These are phyloP conservation scores for Alternaria burnsii DNA, from an alignment of 2,329 filamentous ascomycete species.

Conservation along the genomic window DNA sequence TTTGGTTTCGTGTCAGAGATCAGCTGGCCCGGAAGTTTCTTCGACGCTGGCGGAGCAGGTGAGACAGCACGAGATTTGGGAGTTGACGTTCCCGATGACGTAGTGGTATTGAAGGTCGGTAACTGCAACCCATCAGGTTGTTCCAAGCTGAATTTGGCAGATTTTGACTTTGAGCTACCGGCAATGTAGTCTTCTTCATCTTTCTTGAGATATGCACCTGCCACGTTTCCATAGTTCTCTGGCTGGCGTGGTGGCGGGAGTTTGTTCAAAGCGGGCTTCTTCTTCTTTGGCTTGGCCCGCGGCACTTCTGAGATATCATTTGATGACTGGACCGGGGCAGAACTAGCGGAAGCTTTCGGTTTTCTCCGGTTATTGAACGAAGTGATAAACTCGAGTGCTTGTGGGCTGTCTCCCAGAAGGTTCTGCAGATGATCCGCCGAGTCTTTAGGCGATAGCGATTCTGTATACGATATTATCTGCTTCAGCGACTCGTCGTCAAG, in stretches of 20 bases:
- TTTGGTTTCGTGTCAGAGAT: constrained; percentile 76
- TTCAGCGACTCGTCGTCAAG: constrained; percentile 84
- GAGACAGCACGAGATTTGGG: constrained; percentile 50
- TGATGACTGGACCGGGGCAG: constrained; percentile 24
- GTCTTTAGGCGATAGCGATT: constrained; percentile 76
- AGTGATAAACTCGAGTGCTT: constrained; percentile 75
- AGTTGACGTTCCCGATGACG: constrained; percentile 42
- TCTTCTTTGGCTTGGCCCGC: constrained; percentile 49
- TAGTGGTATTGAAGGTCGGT: constrained; percentile 33
- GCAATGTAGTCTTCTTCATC: constrained; percentile 78
- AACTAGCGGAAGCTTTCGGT: constrained; percentile 38
- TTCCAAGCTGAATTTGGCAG: constrained; percentile 57
- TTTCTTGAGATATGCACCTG: constrained; percentile 80
- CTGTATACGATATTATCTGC: constrained; percentile 84
- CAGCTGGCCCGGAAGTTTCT: constrained; percentile 73
- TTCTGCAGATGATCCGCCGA: constrained; percentile 87
- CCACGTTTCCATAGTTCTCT: constrained; percentile 69
- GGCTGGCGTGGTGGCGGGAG: constrained; percentile 55
- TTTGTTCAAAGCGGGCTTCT: constrained; percentile 52
- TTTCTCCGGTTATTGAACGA: constrained; percentile 74
- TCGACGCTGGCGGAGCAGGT: constrained; percentile 59
- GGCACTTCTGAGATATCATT: constrained; percentile 43
- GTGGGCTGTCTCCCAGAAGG: constrained; percentile 84
- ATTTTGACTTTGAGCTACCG: constrained; percentile 46
- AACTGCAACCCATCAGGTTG: constrained; percentile 59